phyloP scores from a whole-genome alignment of 2,329 filamentous ascomycete genomes.

The Paecilomyces dactylethromorphus region DNA sequence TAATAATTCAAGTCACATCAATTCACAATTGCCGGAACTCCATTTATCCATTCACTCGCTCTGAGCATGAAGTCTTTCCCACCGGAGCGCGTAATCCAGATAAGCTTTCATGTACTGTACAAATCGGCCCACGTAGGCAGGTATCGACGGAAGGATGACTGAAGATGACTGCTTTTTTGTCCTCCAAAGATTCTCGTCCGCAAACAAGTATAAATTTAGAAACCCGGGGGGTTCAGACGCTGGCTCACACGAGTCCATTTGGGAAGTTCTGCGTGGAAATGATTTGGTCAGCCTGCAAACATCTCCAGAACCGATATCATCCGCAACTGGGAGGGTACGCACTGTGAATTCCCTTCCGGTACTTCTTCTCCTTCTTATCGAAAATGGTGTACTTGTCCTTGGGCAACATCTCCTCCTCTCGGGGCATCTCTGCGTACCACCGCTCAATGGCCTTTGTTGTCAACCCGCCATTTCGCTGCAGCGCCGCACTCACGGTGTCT shows the following conservation, averaged over 20 bases:
- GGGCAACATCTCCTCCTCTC: conserved; percentile 89
- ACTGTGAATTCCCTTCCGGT: conserved; percentile 98
- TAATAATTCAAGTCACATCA: neutral
- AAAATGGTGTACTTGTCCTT: conserved; percentile 98
- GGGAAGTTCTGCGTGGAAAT: conserved; percentile 55
- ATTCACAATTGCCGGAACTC: conserved; percentile 22
- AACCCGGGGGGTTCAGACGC: conserved; percentile 88
- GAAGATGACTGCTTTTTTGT: conserved; percentile 1
- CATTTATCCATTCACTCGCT: conserved; percentile 18
- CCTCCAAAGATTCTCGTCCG: neutral
- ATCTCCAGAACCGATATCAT: neutral
- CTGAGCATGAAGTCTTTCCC: conserved; percentile 7
- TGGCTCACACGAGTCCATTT: conserved; percentile 97
- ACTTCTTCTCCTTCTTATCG: conserved; percentile 90
- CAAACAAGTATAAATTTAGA: conserved; percentile 47
- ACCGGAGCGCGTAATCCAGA: conserved; percentile 4
- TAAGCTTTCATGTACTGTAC: conserved; percentile 22
- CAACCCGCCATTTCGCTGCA: conserved; percentile 64
- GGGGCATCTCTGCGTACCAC: conserved; percentile 96
- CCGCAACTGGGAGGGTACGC: conserved; percentile 36
- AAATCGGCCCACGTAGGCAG: conserved; percentile 6
- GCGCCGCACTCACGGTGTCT: conserved; percentile 69
- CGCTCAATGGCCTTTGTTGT: conserved; percentile 70
- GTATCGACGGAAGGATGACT: conserved; percentile 5
- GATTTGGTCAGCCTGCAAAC: conserved; percentile 5